Evolutionary conservation across 176 grass and related monocot species (phyloP), one percentile per base, ranked within the genome.

Genomic region (Bonia amplexicaulis): DNA sequence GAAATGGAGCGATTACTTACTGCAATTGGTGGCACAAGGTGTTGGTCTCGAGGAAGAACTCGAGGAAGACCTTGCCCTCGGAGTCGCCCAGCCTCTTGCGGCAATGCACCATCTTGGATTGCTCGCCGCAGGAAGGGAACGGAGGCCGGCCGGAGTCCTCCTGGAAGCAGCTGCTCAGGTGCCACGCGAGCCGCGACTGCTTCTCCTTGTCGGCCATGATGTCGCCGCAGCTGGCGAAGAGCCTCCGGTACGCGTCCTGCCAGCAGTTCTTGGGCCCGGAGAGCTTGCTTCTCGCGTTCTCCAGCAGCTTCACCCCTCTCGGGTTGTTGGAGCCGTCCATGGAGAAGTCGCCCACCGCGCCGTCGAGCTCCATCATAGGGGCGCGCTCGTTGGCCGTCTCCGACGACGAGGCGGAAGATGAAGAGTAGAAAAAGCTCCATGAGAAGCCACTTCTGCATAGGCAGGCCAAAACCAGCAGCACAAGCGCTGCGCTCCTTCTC

Each of bases 11-110:
- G n/a, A 69, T 51, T 12, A 78, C 78, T 86, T 81, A 97, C 93
- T 99, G 96, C 47, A 99, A 72, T 58, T 99, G 96, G 78, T 99
- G 96, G 86, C 96, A 99, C 25, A 99, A 62, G 31, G 89, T 89
- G 68, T 94, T 94, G 77, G 96, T 93, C 80, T 95, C 87, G 12
- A 93, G 78, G 68, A 96, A 99, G 86, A 99, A 99, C 83, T 92
- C 86, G 27, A 95, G 96, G 69, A 94, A 99, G 39, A 91, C 88
- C 80, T 90, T 90, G 69, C 62, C 81, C 55, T 99, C 87, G 20
- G 85, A 86, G 31, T 96, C 93, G 54, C 66, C 65, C 9, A 99
- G 74, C 47, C 65, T 89, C 84, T 81, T 96, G 63, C 88, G 89
- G 74, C 93, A 99, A 29, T 73, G 15, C 71, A 94, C 69, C 91